phyloP scores from a whole-genome alignment of 164 flowering plant genomes.

The Cinnamomum micranthum region DNA sequence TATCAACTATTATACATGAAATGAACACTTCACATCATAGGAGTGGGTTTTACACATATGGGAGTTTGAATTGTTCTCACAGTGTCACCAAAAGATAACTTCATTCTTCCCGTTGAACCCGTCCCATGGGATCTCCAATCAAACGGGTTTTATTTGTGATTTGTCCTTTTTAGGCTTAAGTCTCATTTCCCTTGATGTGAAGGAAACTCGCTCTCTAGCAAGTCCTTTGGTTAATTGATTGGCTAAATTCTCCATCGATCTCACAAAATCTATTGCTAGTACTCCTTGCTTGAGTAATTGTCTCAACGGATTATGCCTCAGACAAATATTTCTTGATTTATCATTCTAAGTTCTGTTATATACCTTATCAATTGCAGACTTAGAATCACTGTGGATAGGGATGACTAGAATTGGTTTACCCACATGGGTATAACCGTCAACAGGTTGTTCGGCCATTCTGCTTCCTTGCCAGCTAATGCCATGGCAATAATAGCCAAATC shows the following conservation, averaged over 20 bases:
- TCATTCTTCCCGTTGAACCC: no score
- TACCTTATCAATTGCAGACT: not conserved
- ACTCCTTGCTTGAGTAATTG: not conserved
- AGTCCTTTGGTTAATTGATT: not conserved
- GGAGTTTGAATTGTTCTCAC: no score
- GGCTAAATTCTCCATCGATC: not conserved
- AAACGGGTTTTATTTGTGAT: no score
- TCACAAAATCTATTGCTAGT: no score
- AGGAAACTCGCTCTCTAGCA: no score
- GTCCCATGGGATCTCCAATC: no score
- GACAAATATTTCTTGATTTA: not conserved
- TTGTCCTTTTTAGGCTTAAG: no score
- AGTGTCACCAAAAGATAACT: no score
- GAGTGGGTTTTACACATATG: no score
- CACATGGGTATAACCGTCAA: not conserved
- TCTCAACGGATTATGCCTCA: not conserved
- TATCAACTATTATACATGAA: no score
- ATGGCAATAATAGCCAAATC: not conserved
- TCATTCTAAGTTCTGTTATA: not conserved
- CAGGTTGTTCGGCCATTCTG: not conserved
- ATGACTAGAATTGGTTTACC: not conserved
- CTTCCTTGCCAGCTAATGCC: not conserved
- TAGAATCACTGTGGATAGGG: not conserved
- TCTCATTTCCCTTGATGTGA: no score
- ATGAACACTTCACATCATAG: no score